Base-by-base conservation (phyloP, 345 rosid species). In the Moricandia arvensis region DNA sequence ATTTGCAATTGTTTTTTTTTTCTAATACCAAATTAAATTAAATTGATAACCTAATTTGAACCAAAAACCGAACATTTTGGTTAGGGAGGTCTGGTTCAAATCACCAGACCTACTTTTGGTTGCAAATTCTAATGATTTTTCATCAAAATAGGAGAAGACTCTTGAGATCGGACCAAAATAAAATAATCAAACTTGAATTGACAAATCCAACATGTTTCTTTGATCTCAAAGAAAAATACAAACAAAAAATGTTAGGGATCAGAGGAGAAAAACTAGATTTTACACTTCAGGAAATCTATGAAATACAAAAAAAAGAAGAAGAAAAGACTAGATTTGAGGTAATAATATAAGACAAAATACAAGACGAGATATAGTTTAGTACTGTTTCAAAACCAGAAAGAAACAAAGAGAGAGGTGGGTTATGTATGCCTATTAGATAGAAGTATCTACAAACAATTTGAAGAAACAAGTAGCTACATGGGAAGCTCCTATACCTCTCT, bases 401-500 rank as follows among this genome's bases (percentile, higher is more conserved):
- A 72, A 65, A 66, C 55, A 72, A 37, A 51, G 31, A 78, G 62
- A 65, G 63, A 71, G 41, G 43, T 59, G 75, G 13, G 63, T 71
- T 72, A 72, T 53, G 81, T 78, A 72, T 78, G 72, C 77, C 81
- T 78, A 78, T 37, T 53, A 29, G 64, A 59, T 72, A 66, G 60
- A 70, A 70, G 75, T 70, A 66, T 67, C 59, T 78, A 78, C 72
- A 27, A 72, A 78, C 81, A 78, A 69, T 73, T 45, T 67, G 77
- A 72, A 66, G 60, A 41, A 72, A 78, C 77, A 72, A 60, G 80
- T 47, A 77, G 51, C 81, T 78, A 78, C 30, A 10, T 37, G 15
- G 53, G 64, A 78, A 73, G 65, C 69, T 78, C 38, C 66, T 71
- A 49, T 35, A 38, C 34, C 76, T 71, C 80, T 57, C 80, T 43